A percentile compares a stretch with the other conserved stretches of the same genome.
Evolutionary conservation across 805 yeast genomes (phyloP).

Genomic region (Ogataea philodendri): DNA sequence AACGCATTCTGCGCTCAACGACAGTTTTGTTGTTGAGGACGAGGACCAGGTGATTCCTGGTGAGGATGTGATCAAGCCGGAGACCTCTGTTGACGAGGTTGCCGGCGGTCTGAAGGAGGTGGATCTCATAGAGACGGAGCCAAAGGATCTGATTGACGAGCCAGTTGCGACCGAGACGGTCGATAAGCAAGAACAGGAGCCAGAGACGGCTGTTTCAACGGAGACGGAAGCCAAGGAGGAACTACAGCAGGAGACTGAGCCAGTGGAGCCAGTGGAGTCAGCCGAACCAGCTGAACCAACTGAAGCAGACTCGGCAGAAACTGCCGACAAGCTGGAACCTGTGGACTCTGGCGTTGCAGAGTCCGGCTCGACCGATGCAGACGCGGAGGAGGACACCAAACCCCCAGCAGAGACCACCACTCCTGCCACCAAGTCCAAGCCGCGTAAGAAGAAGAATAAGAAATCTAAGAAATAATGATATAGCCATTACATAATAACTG

Average conservation of each 20-base stretch:
- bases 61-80: constrained; percentile 16
- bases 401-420: neutral
- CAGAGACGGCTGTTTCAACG: neutral
- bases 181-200: neutral
- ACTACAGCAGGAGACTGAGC: neutral
- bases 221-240: no score
- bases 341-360: no score
- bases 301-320: constrained; percentile 17
- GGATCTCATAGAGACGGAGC: constrained; percentile 1
- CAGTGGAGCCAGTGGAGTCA: neutral
- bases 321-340: no score
- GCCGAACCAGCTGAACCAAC: constrained; percentile 3
- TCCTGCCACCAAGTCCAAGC: constrained; percentile 5
- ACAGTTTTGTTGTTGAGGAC: constrained; percentile 32
- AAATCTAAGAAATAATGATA: constrained; percentile 8
- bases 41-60: constrained; percentile 19
- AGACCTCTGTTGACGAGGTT: neutral
- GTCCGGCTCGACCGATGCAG: no score
- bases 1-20: constrained; percentile 33
- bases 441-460: constrained; percentile 13
- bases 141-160: neutral
- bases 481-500: constrained; percentile 8
- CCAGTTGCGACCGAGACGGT: neutral
- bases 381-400: constrained; percentile 4
- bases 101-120: constrained; percentile 10